Evolutionary conservation across 331 rosid species (phyloP).

Genomic region (Rosa hybrid): DNA sequence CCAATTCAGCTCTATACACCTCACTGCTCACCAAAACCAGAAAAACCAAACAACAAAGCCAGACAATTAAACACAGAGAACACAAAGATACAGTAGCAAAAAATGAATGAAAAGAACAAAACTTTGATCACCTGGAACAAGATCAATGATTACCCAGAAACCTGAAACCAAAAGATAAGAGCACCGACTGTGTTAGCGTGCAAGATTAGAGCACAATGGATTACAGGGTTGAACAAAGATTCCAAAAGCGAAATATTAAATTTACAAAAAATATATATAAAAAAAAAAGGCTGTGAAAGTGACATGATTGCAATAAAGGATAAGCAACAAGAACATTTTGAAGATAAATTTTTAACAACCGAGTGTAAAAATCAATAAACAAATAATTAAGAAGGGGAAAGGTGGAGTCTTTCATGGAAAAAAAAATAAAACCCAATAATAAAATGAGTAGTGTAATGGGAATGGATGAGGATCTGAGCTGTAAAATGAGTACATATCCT

Average conservation of each 20-base stretch:
- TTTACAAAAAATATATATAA: not conserved
- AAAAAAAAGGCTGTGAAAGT: slow-evolving; percentile 29
- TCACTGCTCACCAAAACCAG: slow-evolving; percentile 32
- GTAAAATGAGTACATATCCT: slow-evolving; percentile 7
- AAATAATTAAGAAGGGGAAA: not conserved
- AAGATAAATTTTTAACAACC: not conserved
- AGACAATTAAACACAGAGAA: slow-evolving; percentile 12
- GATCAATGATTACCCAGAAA: slow-evolving; percentile 42
- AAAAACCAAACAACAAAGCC: slow-evolving; percentile 12
- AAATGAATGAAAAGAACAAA: not conserved
- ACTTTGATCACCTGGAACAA: slow-evolving; percentile 48
- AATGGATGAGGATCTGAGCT: slow-evolving; percentile 38
- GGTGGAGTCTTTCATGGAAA: slow-evolving; percentile 11
- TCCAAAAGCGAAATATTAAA: slow-evolving; percentile 25
- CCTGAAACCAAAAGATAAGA: slow-evolving; percentile 48
- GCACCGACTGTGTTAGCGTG: slow-evolving; percentile 52
- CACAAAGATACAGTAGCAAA: not conserved
- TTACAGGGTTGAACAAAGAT: slow-evolving; percentile 36
- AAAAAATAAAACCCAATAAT: not conserved
- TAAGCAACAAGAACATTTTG: slow-evolving; percentile 16
- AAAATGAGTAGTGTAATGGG: slow-evolving; percentile 14
- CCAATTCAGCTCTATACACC: slow-evolving; percentile 32
- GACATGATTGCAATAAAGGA: slow-evolving; percentile 35
- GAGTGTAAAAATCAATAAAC: not conserved
- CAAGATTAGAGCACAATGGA: slow-evolving; percentile 40